Percentiles rank a stretch among this genome's conserved stretches.
Evolutionary conservation across 1,139 yeast genomes (phyloP).

Genomic region (Lodderomyces pseudojiufengensis): DNA sequence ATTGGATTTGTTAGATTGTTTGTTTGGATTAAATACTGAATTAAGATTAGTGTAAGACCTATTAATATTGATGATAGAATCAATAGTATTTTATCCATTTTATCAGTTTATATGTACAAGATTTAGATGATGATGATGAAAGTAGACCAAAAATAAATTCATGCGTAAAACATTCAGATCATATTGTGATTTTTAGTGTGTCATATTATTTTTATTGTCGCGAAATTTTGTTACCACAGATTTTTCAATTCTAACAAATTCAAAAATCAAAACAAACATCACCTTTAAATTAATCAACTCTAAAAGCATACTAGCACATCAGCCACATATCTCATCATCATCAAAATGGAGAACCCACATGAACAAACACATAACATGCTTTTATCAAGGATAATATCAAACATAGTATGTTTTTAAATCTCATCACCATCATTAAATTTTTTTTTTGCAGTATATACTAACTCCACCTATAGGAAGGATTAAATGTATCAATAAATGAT

Average conservation of each 20-base stretch:
- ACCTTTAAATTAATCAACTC: background rate
- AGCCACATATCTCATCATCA: background rate
- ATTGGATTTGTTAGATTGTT: slow-evolving; percentile 16
- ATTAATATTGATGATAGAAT: slow-evolving; percentile 20
- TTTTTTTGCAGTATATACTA: background rate
- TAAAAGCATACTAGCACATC: too few species aligned
- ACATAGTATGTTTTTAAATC: slow-evolving; percentile 50
- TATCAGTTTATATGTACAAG: background rate
- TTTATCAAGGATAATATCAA: slow-evolving; percentile 70
- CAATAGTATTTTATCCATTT: slow-evolving; percentile 26
- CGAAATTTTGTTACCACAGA: too few species aligned
- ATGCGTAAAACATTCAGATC: too few species aligned
- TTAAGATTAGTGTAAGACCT: slow-evolving; percentile 23
- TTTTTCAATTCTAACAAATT: too few species aligned
- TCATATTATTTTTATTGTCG: too few species aligned
- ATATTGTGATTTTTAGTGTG: too few species aligned
- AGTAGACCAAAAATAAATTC: too few species aligned
- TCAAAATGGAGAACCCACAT: slow-evolving; percentile 79
- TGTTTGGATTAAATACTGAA: slow-evolving; percentile 23
- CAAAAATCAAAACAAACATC: background rate
- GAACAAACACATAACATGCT: slow-evolving; percentile 81
- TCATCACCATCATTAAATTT: background rate
- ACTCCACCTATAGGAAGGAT: slow-evolving; percentile 45
- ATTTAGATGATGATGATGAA: too few species aligned
- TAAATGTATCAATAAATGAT: slow-evolving; percentile 67